Percentiles rank a stretch among this genome's conserved stretches.
Evolutionary conservation across 2,329 filamentous ascomycete species (phyloP).

Genomic region (Cladophialophora chaetospira): DNA sequence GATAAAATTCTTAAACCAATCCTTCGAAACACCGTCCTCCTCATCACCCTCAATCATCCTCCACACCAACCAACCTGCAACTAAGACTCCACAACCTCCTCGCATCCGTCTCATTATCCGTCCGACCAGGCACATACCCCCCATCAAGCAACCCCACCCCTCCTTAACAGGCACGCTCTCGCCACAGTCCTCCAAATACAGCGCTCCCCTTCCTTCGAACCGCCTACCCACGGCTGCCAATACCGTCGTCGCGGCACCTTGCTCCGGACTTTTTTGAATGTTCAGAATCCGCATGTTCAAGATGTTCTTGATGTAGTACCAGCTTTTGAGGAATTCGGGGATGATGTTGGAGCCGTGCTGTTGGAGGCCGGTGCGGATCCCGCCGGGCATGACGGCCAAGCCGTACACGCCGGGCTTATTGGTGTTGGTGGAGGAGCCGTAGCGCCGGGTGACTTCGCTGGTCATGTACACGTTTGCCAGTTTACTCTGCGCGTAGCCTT

Average conservation of each 20-base stretch:
- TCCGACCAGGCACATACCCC: conserved; percentile 7
- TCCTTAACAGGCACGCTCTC: conserved; percentile 26
- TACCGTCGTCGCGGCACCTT: conserved; percentile 37
- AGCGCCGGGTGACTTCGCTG: conserved; percentile 55
- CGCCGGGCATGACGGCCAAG: conserved; percentile 51
- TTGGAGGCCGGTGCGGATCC: conserved; percentile 36
- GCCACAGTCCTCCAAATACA: conserved; percentile 20
- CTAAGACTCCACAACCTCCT: not conserved
- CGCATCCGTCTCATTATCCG: conserved; percentile 5
- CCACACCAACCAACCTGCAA: not conserved
- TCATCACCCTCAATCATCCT: not conserved
- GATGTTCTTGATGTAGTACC: conserved; percentile 18
- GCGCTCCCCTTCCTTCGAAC: conserved; percentile 2
- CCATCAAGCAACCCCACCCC: conserved; percentile 5
- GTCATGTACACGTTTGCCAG: conserved; percentile 55
- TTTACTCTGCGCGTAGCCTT: conserved; percentile 54
- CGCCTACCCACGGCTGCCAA: conserved; percentile 9
- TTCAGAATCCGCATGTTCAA: conserved; percentile 1
- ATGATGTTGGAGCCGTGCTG: not conserved
- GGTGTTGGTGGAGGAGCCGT: conserved; percentile 36
- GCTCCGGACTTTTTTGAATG: conserved; percentile 37
- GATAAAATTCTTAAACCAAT: too few species aligned
- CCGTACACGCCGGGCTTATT: conserved; percentile 40
- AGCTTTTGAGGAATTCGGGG: conserved; percentile 2
- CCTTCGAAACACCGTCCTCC: not conserved